phyloP scores from a whole-genome alignment of 164 flowering plant species.

The Berberis vulgaris region DNA sequence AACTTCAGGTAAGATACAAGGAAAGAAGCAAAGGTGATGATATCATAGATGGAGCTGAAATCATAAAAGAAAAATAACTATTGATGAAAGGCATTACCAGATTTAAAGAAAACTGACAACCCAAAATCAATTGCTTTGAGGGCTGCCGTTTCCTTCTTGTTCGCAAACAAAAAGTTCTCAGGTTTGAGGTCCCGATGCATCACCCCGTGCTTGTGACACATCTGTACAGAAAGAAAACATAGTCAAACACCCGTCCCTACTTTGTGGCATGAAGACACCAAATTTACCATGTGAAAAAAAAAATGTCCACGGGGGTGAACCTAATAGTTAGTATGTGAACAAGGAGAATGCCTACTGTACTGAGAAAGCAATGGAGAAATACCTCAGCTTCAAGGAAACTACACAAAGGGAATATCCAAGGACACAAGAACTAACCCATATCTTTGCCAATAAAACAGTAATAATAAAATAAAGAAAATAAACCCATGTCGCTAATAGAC shows the following conservation, averaged over 20 bases:
- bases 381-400: too few species aligned
- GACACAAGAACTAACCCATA: too few species aligned
- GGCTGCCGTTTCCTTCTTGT: conserved; percentile 78
- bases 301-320: too few species aligned
- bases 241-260: neutral
- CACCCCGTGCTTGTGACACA: conserved; percentile 90
- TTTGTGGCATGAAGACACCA: neutral
- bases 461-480: too few species aligned
- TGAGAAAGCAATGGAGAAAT: too few species aligned
- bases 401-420: too few species aligned
- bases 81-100: conserved; percentile 35
- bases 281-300: too few species aligned
- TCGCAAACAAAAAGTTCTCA: conserved; percentile 81
- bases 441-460: too few species aligned
- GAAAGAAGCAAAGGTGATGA: neutral
- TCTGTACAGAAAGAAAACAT: conserved; percentile 30
- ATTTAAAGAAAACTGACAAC: conserved; percentile 71
- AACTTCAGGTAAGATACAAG: conserved; percentile 8
- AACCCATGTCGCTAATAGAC: too few species aligned
- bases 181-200: conserved; percentile 96
- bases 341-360: too few species aligned
- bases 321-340: too few species aligned
- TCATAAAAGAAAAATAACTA: neutral
- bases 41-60: neutral
- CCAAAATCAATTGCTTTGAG: conserved; percentile 94